Evolutionary conservation across 805 yeast species (phyloP), one percentile per base, ranked within the genome.

Genomic region (Candida adriatica): DNA sequence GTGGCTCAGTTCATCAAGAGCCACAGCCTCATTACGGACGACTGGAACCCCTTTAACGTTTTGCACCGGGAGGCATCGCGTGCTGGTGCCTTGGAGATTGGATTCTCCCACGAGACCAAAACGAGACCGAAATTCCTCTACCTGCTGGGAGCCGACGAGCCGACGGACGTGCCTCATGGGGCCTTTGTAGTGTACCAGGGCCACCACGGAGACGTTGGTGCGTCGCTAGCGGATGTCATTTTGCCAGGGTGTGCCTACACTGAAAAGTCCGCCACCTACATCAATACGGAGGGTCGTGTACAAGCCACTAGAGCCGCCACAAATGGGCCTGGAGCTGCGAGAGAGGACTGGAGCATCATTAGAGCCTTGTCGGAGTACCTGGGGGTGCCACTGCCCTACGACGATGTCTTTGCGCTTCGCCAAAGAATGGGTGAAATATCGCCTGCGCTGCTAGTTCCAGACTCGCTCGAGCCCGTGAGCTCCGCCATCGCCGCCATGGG

Each of bases 101-200:
- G 95, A 8, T 85, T 84, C 62, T 74, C 70, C 43, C 46, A 46
- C 34, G 30, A 35, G 6, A 63, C 66, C 27, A 40, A 43, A 30
- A 56, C 70, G n/a, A 58, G 62, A 32, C 82, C 94, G 36, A 85
- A 84, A 63, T 68, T 85, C 55, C 70, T 84, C 32, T 85, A 81
- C 64, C 66, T 84, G 48, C 68, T 84, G 34, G 92, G 90, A 26
- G 94, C 95, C 21, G 95, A 84, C 57, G 94, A 85, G 60, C 57
- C 83, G 41, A 61, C 68, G 39, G 80, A 79, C 38, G 73, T 84
- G 46, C 94, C 94, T 44, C 66, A 68, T 56, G 92, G 84, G 55
- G 85, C 95, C 4, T 85, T 84, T 56, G 95, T 85, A 18, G 77
- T 84, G 32, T 84, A 84, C 62, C 86, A 84, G 62, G 95, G 95